phyloP scores from a whole-genome alignment of 129 eudicot species.

The Escallonia rubra region DNA sequence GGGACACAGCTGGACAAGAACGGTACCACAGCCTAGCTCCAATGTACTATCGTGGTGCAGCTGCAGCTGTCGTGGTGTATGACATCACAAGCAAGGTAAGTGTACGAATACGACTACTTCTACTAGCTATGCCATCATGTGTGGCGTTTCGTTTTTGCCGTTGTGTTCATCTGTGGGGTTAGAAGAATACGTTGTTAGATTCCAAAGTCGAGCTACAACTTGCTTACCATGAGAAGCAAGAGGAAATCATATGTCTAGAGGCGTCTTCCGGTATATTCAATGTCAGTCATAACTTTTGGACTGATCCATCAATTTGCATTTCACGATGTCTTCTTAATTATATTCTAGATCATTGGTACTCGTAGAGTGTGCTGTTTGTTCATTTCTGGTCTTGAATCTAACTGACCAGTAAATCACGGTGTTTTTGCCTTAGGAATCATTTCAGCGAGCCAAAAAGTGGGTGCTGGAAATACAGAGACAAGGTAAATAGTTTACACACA shows the following conservation, averaged over 20 bases:
- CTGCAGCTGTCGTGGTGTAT: constrained; percentile 53
- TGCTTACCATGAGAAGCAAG: too few relatives aligned
- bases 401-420: not conserved
- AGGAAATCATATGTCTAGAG: too few relatives aligned
- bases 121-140: too few relatives aligned
- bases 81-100: constrained; percentile 49
- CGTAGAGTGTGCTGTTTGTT: not conserved
- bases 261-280: too few relatives aligned
- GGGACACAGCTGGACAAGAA: constrained; percentile 80
- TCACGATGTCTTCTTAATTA: not conserved
- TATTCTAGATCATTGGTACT: not conserved
- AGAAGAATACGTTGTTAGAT: too few relatives aligned
- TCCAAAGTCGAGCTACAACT: too few relatives aligned
- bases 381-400: not conserved
- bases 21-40: constrained; percentile 68
- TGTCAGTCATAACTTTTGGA: too few relatives aligned
- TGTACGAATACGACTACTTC: too few relatives aligned
- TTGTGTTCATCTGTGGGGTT: too few relatives aligned
- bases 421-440: constrained; percentile 37
- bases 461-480: constrained; percentile 41
- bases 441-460: constrained; percentile 53
- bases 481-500: constrained; percentile 19
- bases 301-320: too few relatives aligned
- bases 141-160: too few relatives aligned
- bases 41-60: constrained; percentile 67